Base-by-base conservation (phyloP, 139 green algal genomes). In the Mychonastes homosphaera region DNA sequence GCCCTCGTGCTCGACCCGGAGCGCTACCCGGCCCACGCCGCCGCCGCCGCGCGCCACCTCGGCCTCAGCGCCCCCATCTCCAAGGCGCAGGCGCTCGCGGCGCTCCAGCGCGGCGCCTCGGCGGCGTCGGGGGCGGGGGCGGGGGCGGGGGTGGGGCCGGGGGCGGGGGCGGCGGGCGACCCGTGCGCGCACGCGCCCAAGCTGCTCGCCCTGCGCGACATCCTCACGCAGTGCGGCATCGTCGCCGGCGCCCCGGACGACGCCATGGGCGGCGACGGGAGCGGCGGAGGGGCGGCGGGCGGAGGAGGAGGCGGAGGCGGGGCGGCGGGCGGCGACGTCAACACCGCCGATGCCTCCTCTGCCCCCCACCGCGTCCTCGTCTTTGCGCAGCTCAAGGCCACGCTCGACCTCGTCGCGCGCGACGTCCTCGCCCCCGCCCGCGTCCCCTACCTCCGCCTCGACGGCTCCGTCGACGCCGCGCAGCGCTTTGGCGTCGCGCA, bases 361-460 rank as follows among this genome's bases (percentile, higher is more conserved):
- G 65, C 21, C 53, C 67, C 79, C 2, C 91, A 97, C 71, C 71
- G 89, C 15, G 75, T 95, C 70, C 84, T 99, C 26, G 76, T 98
- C 8, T 99, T 99, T 83, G 87, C 87, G 7, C 92, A 99, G 77
- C 69, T 95, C 19, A 87, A 85, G 52, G 65, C 64, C 3, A 73
- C 93, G 66, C 81, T 98, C 50, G 87, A 97, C 64, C 66, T 97
- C 28, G 82, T 94, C 4, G 92, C 97, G 74, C 34, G 32, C 1
- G 69, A 89, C 21, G 65, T 93, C 56, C 73, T 95, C 28, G 16
- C 40, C 23, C 82, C 88, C 5, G 34, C 62, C 45, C 76, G 80
- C 1, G 75, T 98, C 24, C 72, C 79, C 33, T 91, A 77, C 58
- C 70, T 97, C 55, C 78, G 92, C 23, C 73, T 99, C 10, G 92